Conservation (phyloP, 1,284 basidiomycete genomes). For the Naganishia albida region DNA sequence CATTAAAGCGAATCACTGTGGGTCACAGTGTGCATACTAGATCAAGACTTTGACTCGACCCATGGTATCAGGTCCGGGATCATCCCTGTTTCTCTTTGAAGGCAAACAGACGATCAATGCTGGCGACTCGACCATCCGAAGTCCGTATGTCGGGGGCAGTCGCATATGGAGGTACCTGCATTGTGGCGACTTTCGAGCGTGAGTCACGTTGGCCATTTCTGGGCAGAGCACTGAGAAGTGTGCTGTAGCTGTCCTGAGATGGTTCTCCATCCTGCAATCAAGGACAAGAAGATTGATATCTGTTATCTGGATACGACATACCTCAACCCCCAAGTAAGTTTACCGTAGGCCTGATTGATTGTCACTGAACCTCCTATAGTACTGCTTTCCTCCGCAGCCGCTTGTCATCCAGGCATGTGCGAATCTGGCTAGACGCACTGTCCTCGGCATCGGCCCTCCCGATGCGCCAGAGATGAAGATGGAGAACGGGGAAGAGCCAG, state of each 20-base stretch:
- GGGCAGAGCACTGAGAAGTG: conserved; percentile 17
- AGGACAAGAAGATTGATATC: conserved; percentile 75
- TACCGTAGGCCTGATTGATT: background rate
- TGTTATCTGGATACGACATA: conserved; percentile 98
- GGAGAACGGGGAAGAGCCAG: conserved; percentile 52
- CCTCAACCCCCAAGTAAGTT: conserved; percentile 74
- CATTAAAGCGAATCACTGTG: conserved; percentile 96
- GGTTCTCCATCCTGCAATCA: conserved; percentile 75
- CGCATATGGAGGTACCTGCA: conserved; percentile 85
- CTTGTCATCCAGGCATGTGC: conserved; percentile 90
- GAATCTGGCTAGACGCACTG: conserved; percentile 68
- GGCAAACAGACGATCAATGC: conserved; percentile 84
- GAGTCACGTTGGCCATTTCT: conserved; percentile 26
- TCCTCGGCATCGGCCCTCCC: conserved; percentile 45
- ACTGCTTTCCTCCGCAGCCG: conserved; percentile 92
- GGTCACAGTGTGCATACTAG: conserved; percentile 36
- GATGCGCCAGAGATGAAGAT: conserved; percentile 36
- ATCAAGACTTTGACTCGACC: background rate
- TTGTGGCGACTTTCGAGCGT: conserved; percentile 91
- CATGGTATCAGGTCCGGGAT: conserved; percentile 71
- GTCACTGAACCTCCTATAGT: conserved; percentile 56
- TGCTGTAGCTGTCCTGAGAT: conserved; percentile 67
- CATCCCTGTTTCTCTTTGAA: conserved; percentile 89
- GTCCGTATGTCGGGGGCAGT: conserved; percentile 67
- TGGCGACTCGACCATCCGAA: conserved; percentile 74